Evolutionary conservation across 1,284 basidiomycete genomes (phyloP), one percentile per base, ranked within the genome.

Genomic region (Ceratobasidium sp.): DNA sequence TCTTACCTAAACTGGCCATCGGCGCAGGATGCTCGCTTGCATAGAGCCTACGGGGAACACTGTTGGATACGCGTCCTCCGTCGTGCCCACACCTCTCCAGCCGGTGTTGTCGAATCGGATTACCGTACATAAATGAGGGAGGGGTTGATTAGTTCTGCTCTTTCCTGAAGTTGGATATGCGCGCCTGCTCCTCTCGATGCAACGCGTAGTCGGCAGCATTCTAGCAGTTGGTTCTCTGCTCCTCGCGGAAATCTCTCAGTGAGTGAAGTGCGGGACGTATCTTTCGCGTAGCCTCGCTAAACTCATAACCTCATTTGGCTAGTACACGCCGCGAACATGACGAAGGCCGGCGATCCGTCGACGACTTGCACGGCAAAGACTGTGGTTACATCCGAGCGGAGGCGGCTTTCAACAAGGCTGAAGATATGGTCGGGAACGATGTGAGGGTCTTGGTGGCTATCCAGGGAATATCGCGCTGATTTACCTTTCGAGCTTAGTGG

Each of bases 11-110:
- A 70, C 82, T 20, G 65, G 80, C 65, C 56, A 44, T 79, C 23
- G 96, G 92, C 90, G 96, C 82, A 96, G 96, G 71, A 92, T 94
- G 69, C 87, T 98, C 66, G 97, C 96, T 3, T 98, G 96, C 82
- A 96, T 99, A 89, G 97, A 99, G 83, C 99, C 99, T 84, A 98
- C 97, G 0, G 93, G 92, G 76, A 96, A 96, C 83, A 94, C 99
- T 81, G 88, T 96, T 78, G 97, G 97, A 65, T 99, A 99, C 84
- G 93, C 96, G n/a, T 91, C 91, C 77, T 97, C 95, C 23, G 96
- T 99, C 79, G 95, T 96, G 86, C 80, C 94, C 87, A n/a, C 40
- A 71, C 78, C 69, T 75, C 70, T 15, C 15, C 46, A 46, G 33
- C 33, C 4, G 33, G 33, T 67, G 6, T 38, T 64, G 33, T 12